Evolutionary conservation across 2,329 filamentous ascomycete species (phyloP), one percentile per base, ranked within the genome.

Genomic region (Volutella citrinella): DNA sequence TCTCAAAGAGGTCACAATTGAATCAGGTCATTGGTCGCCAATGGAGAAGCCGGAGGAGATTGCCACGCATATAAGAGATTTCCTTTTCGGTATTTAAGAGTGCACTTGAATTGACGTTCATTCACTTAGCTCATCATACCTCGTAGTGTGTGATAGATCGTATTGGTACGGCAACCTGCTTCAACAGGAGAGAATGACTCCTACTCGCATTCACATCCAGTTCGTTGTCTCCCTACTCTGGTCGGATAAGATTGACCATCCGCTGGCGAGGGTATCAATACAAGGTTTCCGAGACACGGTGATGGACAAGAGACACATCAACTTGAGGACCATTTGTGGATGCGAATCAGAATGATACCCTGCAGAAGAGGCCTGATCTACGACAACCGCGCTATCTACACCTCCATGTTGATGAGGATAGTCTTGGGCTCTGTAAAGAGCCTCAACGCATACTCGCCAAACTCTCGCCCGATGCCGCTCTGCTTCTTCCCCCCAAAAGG

Each of bases 31-130:
- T 21, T 42, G 40, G 40, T 42, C 32, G 6, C 40, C 40, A 3
- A 39, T 42, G 40, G 40, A 42, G 25, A 39, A 34, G 24, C 40
- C 40, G 5, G 12, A 25, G n/a, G 40, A 39, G 17, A 34, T 42
- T 6, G 36, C 40, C 3, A 7, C 20, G 15, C 25, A 36, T 11
- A 34, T 42, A 4, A 32, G 16, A n/a, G 26, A 32, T 5, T 42
- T 39, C 18, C 4, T 42, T 5, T 13, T 17, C 3, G 15, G 27
- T 8, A 12, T 32, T 16, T 24, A 4, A 6, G 13, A 8, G 28
- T 19, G 10, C 16, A 16, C 19, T 18, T 32, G n/a, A n/a, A n/a
- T n/a, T n/a, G n/a, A n/a, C n/a, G n/a, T n/a, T 6, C 3, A 16
- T 19, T 28, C 8, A 11, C 11, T 23, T 19, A 27, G 19, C 10